Evolutionary conservation across 345 rosid genomes (phyloP).

Genomic region (Euphorbia pulcherrima): DNA sequence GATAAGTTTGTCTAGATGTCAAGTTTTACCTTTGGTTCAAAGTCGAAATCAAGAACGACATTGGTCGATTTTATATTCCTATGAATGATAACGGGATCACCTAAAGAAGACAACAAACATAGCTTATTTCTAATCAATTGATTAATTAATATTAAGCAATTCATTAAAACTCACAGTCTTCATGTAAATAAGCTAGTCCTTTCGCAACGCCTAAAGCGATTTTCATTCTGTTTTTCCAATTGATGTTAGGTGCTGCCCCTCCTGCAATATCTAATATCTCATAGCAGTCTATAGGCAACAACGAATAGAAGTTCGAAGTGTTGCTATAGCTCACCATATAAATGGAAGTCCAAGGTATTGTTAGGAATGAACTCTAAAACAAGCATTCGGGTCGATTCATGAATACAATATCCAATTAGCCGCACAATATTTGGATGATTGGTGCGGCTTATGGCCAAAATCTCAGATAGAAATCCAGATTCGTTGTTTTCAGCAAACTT

Average conservation of each 20-base stretch:
- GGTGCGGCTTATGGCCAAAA: slow-evolving; percentile 18
- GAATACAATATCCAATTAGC: slow-evolving; percentile 18
- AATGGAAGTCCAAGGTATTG: slow-evolving; percentile 20
- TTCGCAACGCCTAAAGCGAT: background rate
- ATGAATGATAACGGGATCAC: slow-evolving; percentile 26
- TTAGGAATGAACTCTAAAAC: slow-evolving; percentile 25
- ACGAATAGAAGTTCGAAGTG: too few relatives aligned
- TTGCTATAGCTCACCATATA: slow-evolving; percentile 19
- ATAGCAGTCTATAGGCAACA: too few relatives aligned
- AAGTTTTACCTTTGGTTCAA: slow-evolving; percentile 22
- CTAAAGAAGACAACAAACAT: background rate
- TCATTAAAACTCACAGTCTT: slow-evolving; percentile 12
- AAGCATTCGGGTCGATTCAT: slow-evolving; percentile 12
- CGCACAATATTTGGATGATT: background rate
- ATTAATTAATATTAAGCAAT: background rate
- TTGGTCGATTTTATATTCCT: slow-evolving; percentile 19
- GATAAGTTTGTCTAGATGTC: background rate
- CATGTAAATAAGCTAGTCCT: slow-evolving; percentile 16
- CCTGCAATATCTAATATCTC: too few relatives aligned
- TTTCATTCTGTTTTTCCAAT: slow-evolving; percentile 16
- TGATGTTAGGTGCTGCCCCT: slow-evolving; percentile 25
- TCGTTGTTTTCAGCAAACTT: slow-evolving; percentile 19
- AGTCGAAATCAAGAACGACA: slow-evolving; percentile 23
- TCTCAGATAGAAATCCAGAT: slow-evolving; percentile 23
- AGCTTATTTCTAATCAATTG: background rate